phyloP scores from a whole-genome alignment of 352 stramenopile species.

The Globisporangium nunn region DNA sequence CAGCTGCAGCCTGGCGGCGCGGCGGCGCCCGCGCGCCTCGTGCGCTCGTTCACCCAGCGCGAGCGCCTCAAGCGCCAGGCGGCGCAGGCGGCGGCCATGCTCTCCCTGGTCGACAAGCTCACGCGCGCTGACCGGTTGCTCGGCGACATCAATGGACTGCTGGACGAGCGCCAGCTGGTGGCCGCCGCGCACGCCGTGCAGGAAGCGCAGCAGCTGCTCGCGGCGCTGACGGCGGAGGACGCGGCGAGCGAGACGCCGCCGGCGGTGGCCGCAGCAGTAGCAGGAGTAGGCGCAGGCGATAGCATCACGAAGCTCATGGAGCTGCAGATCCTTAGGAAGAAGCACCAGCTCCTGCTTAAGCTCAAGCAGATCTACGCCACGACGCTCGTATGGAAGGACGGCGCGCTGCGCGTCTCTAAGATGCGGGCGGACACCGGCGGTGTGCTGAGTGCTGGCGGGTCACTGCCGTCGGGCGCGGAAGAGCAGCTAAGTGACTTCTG shows the following conservation, averaged over 20 bases:
- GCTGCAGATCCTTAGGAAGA: constrained; percentile 45
- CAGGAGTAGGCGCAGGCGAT: background rate
- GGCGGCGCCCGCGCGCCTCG: constrained; percentile 27
- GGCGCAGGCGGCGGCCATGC: constrained; percentile 50
- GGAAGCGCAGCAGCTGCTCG: constrained; percentile 30
- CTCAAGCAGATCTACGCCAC: constrained; percentile 40
- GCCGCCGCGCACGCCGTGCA: constrained; percentile 30
- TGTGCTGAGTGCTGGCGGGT: background rate
- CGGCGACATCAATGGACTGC: constrained; percentile 34
- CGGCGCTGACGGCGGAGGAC: constrained; percentile 15
- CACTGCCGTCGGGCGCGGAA: background rate
- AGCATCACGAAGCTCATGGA: constrained; percentile 35
- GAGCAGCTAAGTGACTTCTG: constrained; percentile 40
- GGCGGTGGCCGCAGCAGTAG: background rate
- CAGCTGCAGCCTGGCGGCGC: constrained; percentile 35
- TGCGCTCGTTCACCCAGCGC: constrained; percentile 49
- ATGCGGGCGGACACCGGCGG: background rate
- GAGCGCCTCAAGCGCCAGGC: constrained; percentile 56
- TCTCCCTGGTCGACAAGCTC: constrained; percentile 62
- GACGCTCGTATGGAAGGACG: constrained; percentile 33
- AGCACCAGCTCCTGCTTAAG: constrained; percentile 38
- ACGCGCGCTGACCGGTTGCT: constrained; percentile 50
- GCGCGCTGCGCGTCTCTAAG: constrained; percentile 23
- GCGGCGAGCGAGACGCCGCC: background rate
- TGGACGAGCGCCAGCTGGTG: constrained; percentile 40